Conservation (phyloP, 2,329 filamentous ascomycete species). For the Curvularia hawaiiensis region DNA sequence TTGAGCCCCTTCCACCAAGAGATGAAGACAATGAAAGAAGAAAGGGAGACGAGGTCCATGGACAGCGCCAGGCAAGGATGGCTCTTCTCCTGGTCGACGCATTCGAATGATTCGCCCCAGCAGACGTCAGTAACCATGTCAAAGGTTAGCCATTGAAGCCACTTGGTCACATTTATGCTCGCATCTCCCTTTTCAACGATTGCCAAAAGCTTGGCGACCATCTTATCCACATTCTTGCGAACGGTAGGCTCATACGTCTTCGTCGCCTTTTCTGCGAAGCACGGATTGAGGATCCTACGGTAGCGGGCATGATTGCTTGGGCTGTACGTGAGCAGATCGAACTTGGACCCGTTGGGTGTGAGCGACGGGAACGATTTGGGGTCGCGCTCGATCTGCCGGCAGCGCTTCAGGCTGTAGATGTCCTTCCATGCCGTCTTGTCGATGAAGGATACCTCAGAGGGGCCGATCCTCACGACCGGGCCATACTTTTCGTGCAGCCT, state of each 20-base stretch:
- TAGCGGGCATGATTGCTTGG: no score
- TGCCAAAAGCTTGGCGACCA: no score
- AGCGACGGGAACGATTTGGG: no score
- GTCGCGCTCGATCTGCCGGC: not conserved
- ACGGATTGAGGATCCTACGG: no score
- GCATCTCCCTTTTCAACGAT: no score
- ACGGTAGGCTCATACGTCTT: no score
- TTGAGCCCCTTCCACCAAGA: no score
- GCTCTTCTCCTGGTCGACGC: not conserved
- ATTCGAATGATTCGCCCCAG: not conserved
- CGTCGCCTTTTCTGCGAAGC: no score
- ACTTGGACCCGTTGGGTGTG: no score
- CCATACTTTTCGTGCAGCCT: not conserved
- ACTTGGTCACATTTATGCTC: not conserved
- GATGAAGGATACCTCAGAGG: not conserved
- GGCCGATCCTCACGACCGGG: not conserved
- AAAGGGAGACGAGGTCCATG: not conserved
- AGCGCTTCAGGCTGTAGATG: not conserved
- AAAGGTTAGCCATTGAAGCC: not conserved
- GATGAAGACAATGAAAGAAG: no score
- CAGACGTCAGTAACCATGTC: not conserved
- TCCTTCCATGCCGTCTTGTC: not conserved
- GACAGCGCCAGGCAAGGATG: not conserved
- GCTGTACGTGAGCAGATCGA: no score
- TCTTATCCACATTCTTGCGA: no score